Evolutionary conservation across 495 filamentous ascomycete genomes (phyloP), one percentile per base, ranked within the genome.

Genomic region (Hypoxylon fuscum): DNA sequence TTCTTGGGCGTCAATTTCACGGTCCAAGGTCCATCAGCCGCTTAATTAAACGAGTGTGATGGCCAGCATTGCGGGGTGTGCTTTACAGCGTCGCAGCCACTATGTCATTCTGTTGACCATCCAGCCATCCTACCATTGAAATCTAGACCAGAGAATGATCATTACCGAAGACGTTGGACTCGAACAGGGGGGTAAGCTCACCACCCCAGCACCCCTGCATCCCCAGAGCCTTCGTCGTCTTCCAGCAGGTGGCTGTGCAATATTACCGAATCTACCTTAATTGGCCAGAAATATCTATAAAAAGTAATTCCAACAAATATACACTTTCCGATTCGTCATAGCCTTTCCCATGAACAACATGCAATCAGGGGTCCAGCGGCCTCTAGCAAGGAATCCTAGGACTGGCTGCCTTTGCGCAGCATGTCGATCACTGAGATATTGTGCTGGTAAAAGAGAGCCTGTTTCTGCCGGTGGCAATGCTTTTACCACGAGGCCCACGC

Each of bases 271-370:
- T 55, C 57, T 51, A 55, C 50, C 58, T 68, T 64, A 52, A 68
- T 71, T 68, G 61, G 68, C n/a, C 45, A 55, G 44, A 51, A 25
- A 48, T 25, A 14, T 66, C 68, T 71, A 69, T 63, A 71, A 71
- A 66, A 69, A 69, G 68, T 15, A 54, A 55, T 23, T 34, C 43
- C 46, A 41, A 44, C 55, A 34, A 52, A 49, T 55, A 64, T 65
- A 70, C 56, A 49, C 62, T 59, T 59, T 56, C 1, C 62, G 44
- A 66, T 69, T 69, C 62, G 66, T 55, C 66, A 57, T 62, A 41
- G 44, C 34, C 53, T 31, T 55, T 48, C 40, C 43, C 51, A 35
- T 34, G 40, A 56, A 37, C 54, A 18, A 31, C 40, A 37, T 18
- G 37, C 37, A 20, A 37, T 37, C 17, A 34, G 45, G 38, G 44